Evolutionary conservation across 768 basidiomycete species (phyloP).

Genomic region (Leccinum truebloodii): DNA sequence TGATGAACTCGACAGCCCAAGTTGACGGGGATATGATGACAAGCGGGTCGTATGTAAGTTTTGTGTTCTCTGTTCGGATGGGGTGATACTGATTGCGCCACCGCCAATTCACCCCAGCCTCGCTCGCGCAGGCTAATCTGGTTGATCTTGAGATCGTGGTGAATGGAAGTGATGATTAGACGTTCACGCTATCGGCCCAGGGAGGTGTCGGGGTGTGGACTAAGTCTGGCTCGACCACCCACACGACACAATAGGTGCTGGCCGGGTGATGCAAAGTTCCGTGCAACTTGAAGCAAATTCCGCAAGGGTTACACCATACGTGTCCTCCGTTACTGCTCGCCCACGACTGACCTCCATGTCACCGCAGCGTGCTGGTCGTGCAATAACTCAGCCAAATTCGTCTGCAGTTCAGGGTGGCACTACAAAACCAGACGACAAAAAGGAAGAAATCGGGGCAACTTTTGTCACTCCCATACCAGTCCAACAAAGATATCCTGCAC

Average conservation of each 20-base stretch:
- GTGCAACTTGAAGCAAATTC: too few relatives aligned
- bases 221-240: constrained; percentile 51
- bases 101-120: constrained; percentile 51
- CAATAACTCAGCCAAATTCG: too few relatives aligned
- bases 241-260: constrained; percentile 13
- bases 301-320: constrained; percentile 37
- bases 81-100: not conserved
- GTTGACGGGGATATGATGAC: constrained; percentile 42
- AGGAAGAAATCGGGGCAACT: too few relatives aligned
- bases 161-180: constrained; percentile 32
- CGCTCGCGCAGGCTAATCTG: constrained; percentile 35
- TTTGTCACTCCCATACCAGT: too few relatives aligned
- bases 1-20: constrained; percentile 49
- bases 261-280: too few relatives aligned
- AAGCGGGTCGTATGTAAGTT: constrained; percentile 54
- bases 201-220: constrained; percentile 59
- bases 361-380: too few relatives aligned
- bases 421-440: too few relatives aligned
- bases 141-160: too few relatives aligned
- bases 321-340: constrained; percentile 24
- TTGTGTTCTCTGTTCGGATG: not conserved
- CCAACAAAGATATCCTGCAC: too few relatives aligned
- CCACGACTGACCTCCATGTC: too few relatives aligned
- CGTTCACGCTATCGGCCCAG: constrained; percentile 52
- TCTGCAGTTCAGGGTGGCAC: too few relatives aligned